Evolutionary conservation across 257 asterid genomes (phyloP).

Genomic region (Solanum stenotomum): DNA sequence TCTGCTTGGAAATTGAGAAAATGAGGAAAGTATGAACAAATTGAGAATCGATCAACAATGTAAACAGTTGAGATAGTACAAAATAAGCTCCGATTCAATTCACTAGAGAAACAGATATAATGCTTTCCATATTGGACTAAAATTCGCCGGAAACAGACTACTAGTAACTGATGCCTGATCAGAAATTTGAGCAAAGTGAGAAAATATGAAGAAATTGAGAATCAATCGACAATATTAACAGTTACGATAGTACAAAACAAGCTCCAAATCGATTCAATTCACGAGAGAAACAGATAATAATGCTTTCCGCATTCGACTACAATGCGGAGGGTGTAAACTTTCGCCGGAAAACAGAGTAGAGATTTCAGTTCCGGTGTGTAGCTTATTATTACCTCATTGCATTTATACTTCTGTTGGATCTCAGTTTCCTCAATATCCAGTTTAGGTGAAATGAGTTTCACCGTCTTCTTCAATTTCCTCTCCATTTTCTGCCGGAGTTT

Average conservation of each 20-base stretch:
- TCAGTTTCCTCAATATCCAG: constrained; percentile 12
- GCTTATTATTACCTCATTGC: constrained; percentile 21
- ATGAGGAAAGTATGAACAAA: not conserved
- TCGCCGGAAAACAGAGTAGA: not conserved
- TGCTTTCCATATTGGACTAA: not conserved
- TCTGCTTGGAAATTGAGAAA: constrained; percentile 13
- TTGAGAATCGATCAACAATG: not conserved
- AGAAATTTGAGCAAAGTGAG: not conserved
- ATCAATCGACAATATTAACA: not conserved
- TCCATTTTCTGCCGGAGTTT: constrained; percentile 48
- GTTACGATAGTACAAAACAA: not conserved
- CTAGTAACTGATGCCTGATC: not conserved
- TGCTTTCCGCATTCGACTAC: not conserved
- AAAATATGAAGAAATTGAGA: not conserved
- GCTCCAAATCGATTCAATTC: not conserved
- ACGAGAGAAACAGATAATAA: not conserved
- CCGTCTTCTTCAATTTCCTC: constrained; percentile 41
- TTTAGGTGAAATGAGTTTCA: constrained; percentile 47
- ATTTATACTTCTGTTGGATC: constrained; percentile 13
- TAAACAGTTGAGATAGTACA: not conserved
- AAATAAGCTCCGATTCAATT: not conserved
- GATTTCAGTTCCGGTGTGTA: not conserved
- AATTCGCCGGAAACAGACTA: not conserved
- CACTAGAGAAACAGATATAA: not conserved
- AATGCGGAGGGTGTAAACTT: not conserved